Percentiles rank a stretch among this genome's conserved stretches.
Evolutionary conservation across 345 rosid genomes (phyloP).

Genomic region (Brassica cretica): DNA sequence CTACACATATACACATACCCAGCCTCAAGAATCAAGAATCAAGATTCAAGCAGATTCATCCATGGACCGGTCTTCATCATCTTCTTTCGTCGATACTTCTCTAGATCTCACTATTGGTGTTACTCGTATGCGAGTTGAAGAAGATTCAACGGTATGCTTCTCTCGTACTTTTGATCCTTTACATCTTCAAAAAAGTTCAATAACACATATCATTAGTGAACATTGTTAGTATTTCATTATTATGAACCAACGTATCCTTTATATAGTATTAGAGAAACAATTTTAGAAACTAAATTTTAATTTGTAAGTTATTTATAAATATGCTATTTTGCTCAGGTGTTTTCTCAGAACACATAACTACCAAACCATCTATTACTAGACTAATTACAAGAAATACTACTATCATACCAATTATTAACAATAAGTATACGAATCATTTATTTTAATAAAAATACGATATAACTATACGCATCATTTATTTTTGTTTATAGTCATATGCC

Average conservation of each 20-base stretch:
- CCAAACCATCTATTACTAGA: too few relatives aligned
- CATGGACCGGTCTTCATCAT: conserved; percentile 52
- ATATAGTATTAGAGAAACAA: too few relatives aligned
- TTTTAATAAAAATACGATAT: too few relatives aligned
- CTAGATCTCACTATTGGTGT: conserved; percentile 55
- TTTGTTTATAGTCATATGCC: too few relatives aligned
- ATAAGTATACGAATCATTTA: too few relatives aligned
- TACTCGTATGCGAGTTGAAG: conserved; percentile 42
- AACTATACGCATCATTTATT: too few relatives aligned
- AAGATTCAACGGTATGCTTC: conserved; percentile 44
- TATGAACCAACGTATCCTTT: conserved; percentile 33
- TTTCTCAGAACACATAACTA: too few relatives aligned
- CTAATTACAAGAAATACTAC: too few relatives aligned
- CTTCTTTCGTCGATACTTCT: conserved; percentile 53
- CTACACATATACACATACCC: conserved; percentile 13
- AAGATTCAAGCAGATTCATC: conserved; percentile 15
- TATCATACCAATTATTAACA: too few relatives aligned
- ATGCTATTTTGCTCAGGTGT: too few relatives aligned
- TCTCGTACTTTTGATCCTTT: background rate
- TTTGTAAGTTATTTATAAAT: too few relatives aligned
- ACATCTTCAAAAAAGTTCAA: conserved; percentile 25
- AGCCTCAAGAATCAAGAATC: conserved; percentile 21
- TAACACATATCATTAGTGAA: background rate
- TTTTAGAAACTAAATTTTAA: too few relatives aligned
- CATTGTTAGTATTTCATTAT: conserved; percentile 32